A percentile compares a stretch with the other conserved stretches of the same genome.
phyloP scores from a whole-genome alignment of 305 asterid species.

The Withania somnifera region DNA sequence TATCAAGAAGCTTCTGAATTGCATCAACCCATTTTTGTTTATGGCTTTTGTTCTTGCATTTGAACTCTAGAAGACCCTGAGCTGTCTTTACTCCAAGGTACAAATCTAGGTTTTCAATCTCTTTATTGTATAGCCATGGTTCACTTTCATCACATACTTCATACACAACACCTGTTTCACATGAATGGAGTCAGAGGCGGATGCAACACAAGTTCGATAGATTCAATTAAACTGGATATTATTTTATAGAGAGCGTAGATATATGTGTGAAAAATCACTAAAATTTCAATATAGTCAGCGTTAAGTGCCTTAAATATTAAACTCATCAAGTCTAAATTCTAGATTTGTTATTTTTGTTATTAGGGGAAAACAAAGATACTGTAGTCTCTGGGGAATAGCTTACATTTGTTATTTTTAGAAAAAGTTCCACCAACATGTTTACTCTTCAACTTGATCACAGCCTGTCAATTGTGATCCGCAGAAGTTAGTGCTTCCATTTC shows the following conservation, averaged over 20 bases:
- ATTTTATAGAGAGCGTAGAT: background rate
- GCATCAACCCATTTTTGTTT: conserved; percentile 65
- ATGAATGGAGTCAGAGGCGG: background rate
- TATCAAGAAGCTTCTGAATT: conserved; percentile 39
- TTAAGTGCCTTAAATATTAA: background rate
- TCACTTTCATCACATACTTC: conserved; percentile 53
- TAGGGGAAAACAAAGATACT: background rate
- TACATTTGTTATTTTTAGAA: conserved; percentile 66
- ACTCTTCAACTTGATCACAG: conserved; percentile 56
- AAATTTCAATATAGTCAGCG: background rate
- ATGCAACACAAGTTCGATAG: background rate
- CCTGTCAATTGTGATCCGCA: conserved; percentile 31
- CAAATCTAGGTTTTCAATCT: conserved; percentile 46
- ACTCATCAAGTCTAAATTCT: background rate
- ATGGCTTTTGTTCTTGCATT: conserved; percentile 60
- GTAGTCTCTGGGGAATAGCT: conserved; percentile 16
- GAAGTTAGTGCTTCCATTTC: conserved; percentile 2
- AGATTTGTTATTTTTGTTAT: background rate
- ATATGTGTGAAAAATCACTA: background rate
- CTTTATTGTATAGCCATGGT: conserved; percentile 59
- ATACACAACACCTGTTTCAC: conserved; percentile 48
- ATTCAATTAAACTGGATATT: background rate
- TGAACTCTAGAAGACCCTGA: conserved; percentile 65
- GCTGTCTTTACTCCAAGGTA: conserved; percentile 67
- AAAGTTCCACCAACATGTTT: conserved; percentile 78